Conservation (phyloP, 768 basidiomycete species). For the Boletellus ananas region DNA sequence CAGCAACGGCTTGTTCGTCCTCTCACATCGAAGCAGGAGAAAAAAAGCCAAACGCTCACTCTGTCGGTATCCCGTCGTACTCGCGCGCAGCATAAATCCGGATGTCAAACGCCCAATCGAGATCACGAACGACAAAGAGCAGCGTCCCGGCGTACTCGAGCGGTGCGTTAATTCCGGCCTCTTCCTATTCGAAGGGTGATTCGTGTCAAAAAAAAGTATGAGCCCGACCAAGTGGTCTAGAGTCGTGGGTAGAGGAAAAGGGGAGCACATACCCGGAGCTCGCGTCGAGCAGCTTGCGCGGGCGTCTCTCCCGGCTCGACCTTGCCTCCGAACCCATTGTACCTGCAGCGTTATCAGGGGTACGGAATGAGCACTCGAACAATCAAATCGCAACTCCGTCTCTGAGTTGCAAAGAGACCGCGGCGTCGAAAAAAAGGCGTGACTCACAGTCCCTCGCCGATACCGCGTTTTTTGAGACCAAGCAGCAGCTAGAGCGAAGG, state of each 20-base stretch:
- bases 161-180: conserved; percentile 68
- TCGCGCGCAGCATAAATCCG: conserved; percentile 64
- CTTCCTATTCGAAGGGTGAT: conserved; percentile 52
- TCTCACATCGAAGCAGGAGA: not conserved
- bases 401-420: not conserved
- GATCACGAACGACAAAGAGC: conserved; percentile 54
- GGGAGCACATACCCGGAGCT: conserved; percentile 47
- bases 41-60: conserved; percentile 49
- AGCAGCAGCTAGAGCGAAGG: conserved; percentile 64
- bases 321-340: conserved; percentile 90
- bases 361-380: not conserved
- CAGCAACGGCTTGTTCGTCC: not conserved
- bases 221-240: too few species aligned
- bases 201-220: too few species aligned
- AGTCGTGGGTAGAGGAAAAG: too few species aligned
- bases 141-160: conserved; percentile 62
- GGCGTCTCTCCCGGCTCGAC: conserved; percentile 71
- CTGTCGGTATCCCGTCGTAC: conserved; percentile 58
- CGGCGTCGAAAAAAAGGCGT: not conserved
- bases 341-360: conserved; percentile 43
- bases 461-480: conserved; percentile 77
- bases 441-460: conserved; percentile 59
- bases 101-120: conserved; percentile 64
- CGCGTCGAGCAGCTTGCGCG: conserved; percentile 70
- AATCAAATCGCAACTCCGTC: not conserved